Percentiles rank a stretch among this genome's conserved stretches.
phyloP scores from a whole-genome alignment of 163 green algal species.

The Chlamydomonas reinhardtii region DNA sequence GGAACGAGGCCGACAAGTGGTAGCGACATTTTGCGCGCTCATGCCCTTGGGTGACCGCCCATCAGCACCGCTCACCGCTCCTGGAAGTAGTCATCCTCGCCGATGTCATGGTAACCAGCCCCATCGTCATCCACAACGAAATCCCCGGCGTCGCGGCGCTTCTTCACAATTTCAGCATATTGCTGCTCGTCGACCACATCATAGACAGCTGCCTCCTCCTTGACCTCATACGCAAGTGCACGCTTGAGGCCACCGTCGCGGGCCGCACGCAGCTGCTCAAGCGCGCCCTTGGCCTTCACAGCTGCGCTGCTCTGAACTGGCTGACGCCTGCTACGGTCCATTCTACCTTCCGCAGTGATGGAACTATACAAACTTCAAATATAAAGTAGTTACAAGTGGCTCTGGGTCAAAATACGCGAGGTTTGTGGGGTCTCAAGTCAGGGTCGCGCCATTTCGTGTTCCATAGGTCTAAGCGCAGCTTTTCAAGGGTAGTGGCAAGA shows the following conservation, averaged over 20 bases:
- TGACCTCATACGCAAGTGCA: slow-evolving; percentile 73
- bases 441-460: not conserved
- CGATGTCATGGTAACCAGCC: slow-evolving; percentile 87
- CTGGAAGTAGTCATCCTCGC: slow-evolving; percentile 85
- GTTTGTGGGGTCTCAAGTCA: not conserved
- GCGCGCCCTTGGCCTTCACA: slow-evolving; percentile 39
- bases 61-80: slow-evolving; percentile 14
- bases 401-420: accelerated
- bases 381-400: not conserved
- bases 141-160: slow-evolving; percentile 86
- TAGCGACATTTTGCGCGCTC: too few relatives aligned
- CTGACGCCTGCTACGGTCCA: slow-evolving; percentile 54
- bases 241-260: slow-evolving; percentile 60
- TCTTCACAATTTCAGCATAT: slow-evolving; percentile 89
- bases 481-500: too few relatives aligned
- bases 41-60: too few relatives aligned
- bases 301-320: slow-evolving; percentile 32
- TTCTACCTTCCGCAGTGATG: not conserved
- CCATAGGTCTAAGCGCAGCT: too few relatives aligned
- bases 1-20: too few relatives aligned
- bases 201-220: slow-evolving; percentile 90
- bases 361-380: not conserved
- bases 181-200: slow-evolving; percentile 92
- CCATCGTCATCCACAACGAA: slow-evolving; percentile 96
- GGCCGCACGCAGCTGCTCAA: slow-evolving; percentile 51